Conservation (phyloP, 2,329 filamentous ascomycete species). For the Penicillium sp. region DNA sequence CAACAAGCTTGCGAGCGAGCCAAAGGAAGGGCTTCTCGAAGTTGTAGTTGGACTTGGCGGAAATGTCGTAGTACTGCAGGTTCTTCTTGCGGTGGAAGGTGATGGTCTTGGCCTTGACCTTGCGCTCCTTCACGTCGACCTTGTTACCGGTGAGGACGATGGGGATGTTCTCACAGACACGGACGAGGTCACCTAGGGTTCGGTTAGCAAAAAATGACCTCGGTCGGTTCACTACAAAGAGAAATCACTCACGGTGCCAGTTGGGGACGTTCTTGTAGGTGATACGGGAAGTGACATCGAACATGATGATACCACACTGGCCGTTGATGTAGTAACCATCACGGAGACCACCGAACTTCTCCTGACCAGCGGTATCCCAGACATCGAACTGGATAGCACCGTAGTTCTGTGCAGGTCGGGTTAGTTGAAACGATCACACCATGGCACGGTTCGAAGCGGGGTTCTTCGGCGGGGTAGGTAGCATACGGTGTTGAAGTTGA, state of each 20-base stretch:
- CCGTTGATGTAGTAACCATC: slow-evolving; percentile 99
- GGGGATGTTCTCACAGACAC: slow-evolving; percentile 98
- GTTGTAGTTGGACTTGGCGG: slow-evolving; percentile 99
- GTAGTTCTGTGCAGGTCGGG: slow-evolving; percentile 63
- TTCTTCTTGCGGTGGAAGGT: slow-evolving; percentile 99
- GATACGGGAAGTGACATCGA: slow-evolving; percentile 98
- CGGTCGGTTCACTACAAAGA: background rate
- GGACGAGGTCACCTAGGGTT: slow-evolving; percentile 82
- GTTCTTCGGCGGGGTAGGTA: slow-evolving; percentile 55
- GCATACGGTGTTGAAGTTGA: slow-evolving; percentile 95
- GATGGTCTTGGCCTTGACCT: slow-evolving; percentile 99
- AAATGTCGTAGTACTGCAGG: slow-evolving; percentile 99
- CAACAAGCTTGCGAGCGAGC: slow-evolving; percentile 97
- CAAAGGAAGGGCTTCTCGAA: slow-evolving; percentile 99
- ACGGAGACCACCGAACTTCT: slow-evolving; percentile 99
- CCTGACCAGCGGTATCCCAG: slow-evolving; percentile 98
- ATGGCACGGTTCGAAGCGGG: slow-evolving; percentile 26
- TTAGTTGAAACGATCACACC: slow-evolving; percentile 24
- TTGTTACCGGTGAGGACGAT: slow-evolving; percentile 99
- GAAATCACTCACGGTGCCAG: slow-evolving; percentile 85
- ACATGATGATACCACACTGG: slow-evolving; percentile 99
- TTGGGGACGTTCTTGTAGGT: slow-evolving; percentile 99
- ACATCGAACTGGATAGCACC: slow-evolving; percentile 98
- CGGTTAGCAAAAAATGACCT: slow-evolving; percentile 1
- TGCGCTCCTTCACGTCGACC: slow-evolving; percentile 99